Percentiles rank a stretch among this genome's conserved stretches.
Evolutionary conservation across 148 eudicot genomes (phyloP).

Genomic region (Limonium bicolor): DNA sequence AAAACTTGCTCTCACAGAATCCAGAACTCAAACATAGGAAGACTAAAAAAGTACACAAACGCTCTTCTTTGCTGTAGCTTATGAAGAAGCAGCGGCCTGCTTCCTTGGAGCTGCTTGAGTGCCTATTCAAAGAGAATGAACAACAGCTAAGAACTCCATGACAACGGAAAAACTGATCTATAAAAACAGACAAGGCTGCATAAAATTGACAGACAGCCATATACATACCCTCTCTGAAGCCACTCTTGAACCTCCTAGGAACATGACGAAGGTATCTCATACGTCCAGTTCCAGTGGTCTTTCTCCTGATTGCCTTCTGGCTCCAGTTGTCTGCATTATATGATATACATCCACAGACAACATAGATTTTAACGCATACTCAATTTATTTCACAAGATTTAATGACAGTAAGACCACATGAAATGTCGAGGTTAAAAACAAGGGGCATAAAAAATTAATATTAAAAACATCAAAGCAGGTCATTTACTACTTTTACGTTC

Average conservation of each 20-base stretch:
- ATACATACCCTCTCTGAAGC: constrained; percentile 35
- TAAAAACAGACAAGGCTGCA: too few species aligned
- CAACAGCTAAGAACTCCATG: too few species aligned
- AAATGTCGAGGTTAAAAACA: too few species aligned
- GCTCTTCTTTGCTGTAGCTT: not conserved
- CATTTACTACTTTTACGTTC: too few species aligned
- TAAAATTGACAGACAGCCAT: too few species aligned
- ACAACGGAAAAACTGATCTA: too few species aligned
- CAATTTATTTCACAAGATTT: too few species aligned
- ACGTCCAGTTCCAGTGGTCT: constrained; percentile 49
- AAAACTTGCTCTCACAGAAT: constrained; percentile 1
- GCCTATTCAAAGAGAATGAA: constrained; percentile 19
- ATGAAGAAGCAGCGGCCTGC: constrained; percentile 23
- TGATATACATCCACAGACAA: not conserved
- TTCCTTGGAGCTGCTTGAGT: constrained; percentile 49
- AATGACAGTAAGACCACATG: too few species aligned
- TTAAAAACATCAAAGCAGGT: too few species aligned
- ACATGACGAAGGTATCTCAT: constrained; percentile 48
- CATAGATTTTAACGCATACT: too few species aligned
- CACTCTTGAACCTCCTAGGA: constrained; percentile 43
- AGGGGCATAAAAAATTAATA: too few species aligned
- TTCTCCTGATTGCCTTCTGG: constrained; percentile 40
- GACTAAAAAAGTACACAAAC: not conserved
- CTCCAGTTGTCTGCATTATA: constrained; percentile 42
- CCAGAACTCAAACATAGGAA: not conserved